phyloP scores from a whole-genome alignment of 202 grass and related monocot genomes.

The Hordeum pubiflorum region DNA sequence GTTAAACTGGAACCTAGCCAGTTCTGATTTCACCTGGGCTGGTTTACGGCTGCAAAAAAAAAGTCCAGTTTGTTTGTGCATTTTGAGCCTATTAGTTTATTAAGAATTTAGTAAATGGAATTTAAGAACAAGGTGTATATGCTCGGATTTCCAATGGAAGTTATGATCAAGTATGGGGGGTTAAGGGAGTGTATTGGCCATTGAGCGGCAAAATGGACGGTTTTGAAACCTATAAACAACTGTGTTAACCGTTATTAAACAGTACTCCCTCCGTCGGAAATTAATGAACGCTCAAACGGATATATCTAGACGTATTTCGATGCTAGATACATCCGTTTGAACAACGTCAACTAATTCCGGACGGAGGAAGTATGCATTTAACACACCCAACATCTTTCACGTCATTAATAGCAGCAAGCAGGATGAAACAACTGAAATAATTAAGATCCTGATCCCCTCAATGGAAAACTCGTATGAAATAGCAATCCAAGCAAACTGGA shows the following conservation, averaged over 20 bases:
- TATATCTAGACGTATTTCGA: too few relatives aligned
- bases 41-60: not conserved
- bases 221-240: not conserved
- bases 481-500: not conserved
- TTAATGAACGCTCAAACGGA: too few relatives aligned
- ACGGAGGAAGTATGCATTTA: not conserved
- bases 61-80: not conserved
- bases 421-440: not conserved
- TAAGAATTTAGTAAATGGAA: not conserved
- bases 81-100: not conserved
- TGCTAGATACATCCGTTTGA: too few relatives aligned
- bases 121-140: not conserved
- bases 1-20: not conserved
- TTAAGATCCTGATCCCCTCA: not conserved
- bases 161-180: not conserved
- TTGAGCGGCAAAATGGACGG: not conserved
- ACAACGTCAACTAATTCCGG: too few relatives aligned
- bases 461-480: conserved; percentile 1
- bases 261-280: too few relatives aligned
- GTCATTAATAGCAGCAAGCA: not conserved
- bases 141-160: not conserved
- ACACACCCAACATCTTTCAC: not conserved
- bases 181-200: not conserved
- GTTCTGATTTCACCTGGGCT: not conserved
- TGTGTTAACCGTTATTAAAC: not conserved